Evolutionary conservation across 257 asterid genomes (phyloP).

Genomic region (Fraxinus excelsior): DNA sequence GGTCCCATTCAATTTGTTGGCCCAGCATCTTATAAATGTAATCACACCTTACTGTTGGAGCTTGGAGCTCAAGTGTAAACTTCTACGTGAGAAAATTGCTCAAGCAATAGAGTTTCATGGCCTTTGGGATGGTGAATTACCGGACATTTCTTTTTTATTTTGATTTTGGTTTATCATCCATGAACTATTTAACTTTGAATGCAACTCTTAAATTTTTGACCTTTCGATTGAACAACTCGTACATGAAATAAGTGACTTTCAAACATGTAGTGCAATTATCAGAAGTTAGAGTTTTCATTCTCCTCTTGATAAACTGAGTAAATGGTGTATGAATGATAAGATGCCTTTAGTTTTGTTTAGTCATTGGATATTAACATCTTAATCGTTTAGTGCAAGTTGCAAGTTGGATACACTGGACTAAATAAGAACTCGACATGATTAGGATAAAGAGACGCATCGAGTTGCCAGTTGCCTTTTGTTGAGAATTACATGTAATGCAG

Average conservation of each 20-base stretch:
- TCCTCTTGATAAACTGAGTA: background rate
- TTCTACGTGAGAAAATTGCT: slow-evolving; percentile 1
- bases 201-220: slow-evolving; percentile 1
- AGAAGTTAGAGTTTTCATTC: background rate
- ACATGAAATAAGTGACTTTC: background rate
- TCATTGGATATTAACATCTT: too few species aligned
- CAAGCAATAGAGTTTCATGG: background rate
- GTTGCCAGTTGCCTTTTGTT: too few species aligned
- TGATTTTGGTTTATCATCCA: background rate
- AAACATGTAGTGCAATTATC: background rate
- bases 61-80: slow-evolving; percentile 52
- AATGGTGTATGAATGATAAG: too few species aligned
- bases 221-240: background rate
- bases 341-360: too few species aligned
- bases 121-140: background rate
- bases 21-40: slow-evolving; percentile 59
- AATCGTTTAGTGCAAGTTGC: too few species aligned
- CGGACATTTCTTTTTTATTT: background rate
- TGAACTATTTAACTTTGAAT: background rate
- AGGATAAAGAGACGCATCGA: too few species aligned
- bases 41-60: slow-evolving; percentile 88
- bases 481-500: too few species aligned
- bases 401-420: too few species aligned
- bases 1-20: slow-evolving; percentile 96
- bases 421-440: too few species aligned